Evolutionary conservation across 2,329 filamentous ascomycete species (phyloP).

Genomic region (Aspergillus uvarum): DNA sequence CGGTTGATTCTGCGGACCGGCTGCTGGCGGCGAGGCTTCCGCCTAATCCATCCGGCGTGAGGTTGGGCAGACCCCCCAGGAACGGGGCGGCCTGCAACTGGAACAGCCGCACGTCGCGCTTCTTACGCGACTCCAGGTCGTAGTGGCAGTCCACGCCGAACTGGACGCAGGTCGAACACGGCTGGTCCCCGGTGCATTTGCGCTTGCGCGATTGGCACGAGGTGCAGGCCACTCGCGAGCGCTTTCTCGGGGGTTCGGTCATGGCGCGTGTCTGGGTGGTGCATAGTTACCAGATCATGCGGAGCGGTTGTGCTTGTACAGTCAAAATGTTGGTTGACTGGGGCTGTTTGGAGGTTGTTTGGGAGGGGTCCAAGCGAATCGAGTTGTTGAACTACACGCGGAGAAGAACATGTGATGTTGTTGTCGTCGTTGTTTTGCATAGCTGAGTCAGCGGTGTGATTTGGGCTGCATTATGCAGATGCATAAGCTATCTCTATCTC

Average conservation of each 20-base stretch:
- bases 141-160: slow-evolving; percentile 57
- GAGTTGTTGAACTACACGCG: too few species aligned
- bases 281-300: not conserved
- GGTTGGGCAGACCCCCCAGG: slow-evolving; percentile 13
- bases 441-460: not conserved
- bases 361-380: too few species aligned
- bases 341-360: too few species aligned
- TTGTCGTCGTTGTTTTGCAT: too few species aligned
- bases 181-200: slow-evolving; percentile 55
- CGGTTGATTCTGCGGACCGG: slow-evolving; percentile 6
- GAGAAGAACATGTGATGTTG: not conserved
- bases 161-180: slow-evolving; percentile 55
- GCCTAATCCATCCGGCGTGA: slow-evolving; percentile 1
- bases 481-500: not conserved
- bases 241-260: slow-evolving; percentile 35
- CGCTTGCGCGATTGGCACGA: slow-evolving; percentile 58
- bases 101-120: slow-evolving; percentile 29
- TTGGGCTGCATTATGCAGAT: not conserved
- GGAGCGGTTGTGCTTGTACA: not conserved
- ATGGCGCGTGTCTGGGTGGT: slow-evolving; percentile 14
- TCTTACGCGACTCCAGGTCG: slow-evolving; percentile 33
- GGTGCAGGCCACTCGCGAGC: slow-evolving; percentile 50
- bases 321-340: too few species aligned
- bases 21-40: slow-evolving; percentile 2
- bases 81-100: slow-evolving; percentile 15